A percentile compares a stretch with the other conserved stretches of the same genome.
Evolutionary conservation across 2,329 filamentous ascomycete species (phyloP).

Genomic region (Alternaria hordeiaustralica): DNA sequence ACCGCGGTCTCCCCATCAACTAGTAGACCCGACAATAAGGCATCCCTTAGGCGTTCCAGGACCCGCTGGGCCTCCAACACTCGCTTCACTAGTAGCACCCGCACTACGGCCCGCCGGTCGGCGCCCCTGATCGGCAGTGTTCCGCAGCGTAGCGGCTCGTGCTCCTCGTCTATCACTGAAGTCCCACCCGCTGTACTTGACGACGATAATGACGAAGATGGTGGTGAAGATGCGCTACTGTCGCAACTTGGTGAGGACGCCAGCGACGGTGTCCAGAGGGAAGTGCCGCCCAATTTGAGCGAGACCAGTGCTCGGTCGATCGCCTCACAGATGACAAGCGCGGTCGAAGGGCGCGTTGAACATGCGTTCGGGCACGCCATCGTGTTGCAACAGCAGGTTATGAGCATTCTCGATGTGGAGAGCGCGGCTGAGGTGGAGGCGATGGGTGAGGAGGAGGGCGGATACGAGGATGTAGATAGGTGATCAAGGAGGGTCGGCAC

Average conservation of each 20-base stretch:
- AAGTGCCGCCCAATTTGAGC: slow-evolving; percentile 2
- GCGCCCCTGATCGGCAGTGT: slow-evolving; percentile 5
- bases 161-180: slow-evolving; percentile 1
- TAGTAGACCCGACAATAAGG: background rate
- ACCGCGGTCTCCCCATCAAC: background rate
- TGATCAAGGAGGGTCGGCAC: slow-evolving; percentile 1
- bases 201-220: background rate
- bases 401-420: slow-evolving; percentile 3
- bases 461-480: background rate
- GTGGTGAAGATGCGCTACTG: background rate
- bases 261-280: background rate
- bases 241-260: background rate
- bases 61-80: slow-evolving; percentile 6
- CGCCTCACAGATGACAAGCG: slow-evolving; percentile 5
- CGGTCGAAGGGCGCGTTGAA: slow-evolving; percentile 3
- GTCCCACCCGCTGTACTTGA: background rate
- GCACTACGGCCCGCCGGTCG: slow-evolving; percentile 6
- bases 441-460: background rate
- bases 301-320: slow-evolving; percentile 6
- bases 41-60: slow-evolving; percentile 2
- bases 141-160: slow-evolving; percentile 7
- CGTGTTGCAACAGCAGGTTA: background rate
- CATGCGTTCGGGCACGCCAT: slow-evolving; percentile 5
- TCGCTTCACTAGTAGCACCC: slow-evolving; percentile 7
- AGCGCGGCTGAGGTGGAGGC: slow-evolving; percentile 1